A percentile compares a stretch with the other conserved stretches of the same genome.
Evolutionary conservation across 768 basidiomycete genomes (phyloP).

Genomic region (Omphalotus guepiniiformis): DNA sequence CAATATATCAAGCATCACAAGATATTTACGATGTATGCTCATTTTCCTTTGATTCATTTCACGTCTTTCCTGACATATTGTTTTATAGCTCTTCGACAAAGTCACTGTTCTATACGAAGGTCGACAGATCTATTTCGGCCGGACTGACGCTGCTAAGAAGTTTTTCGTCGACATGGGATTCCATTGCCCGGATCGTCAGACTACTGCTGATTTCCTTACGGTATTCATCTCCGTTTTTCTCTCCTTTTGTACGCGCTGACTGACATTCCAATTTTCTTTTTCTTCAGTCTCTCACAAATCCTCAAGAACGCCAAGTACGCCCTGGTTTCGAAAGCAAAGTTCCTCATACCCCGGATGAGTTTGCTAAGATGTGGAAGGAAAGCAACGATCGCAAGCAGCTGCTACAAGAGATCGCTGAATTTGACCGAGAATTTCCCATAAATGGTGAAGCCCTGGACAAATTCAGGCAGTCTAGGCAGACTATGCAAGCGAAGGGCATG

Average conservation of each 20-base stretch:
- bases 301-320: constrained; percentile 31
- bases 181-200: constrained; percentile 38
- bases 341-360: constrained; percentile 40
- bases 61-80: neutral
- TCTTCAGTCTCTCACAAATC: constrained; percentile 27
- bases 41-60: neutral
- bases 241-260: no score
- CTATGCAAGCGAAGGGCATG: constrained; percentile 35
- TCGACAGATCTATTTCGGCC: constrained; percentile 45
- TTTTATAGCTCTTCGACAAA: constrained; percentile 35
- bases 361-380: constrained; percentile 32
- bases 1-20: constrained; percentile 41
- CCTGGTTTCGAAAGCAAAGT: constrained; percentile 31
- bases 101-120: constrained; percentile 45
- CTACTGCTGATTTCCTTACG: constrained; percentile 45
- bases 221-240: neutral
- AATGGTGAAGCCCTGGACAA: constrained; percentile 19
- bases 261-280: neutral
- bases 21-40: constrained; percentile 31
- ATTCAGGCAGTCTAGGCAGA: constrained; percentile 27
- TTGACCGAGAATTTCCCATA: constrained; percentile 26
- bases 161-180: constrained; percentile 47
- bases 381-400: constrained; percentile 27
- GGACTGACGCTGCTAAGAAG: constrained; percentile 30
- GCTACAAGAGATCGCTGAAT: constrained; percentile 25